Evolutionary conservation across 2,329 filamentous ascomycete genomes (phyloP), one percentile per base, ranked within the genome.

Genomic region (Penicillium sclerotigenum): DNA sequence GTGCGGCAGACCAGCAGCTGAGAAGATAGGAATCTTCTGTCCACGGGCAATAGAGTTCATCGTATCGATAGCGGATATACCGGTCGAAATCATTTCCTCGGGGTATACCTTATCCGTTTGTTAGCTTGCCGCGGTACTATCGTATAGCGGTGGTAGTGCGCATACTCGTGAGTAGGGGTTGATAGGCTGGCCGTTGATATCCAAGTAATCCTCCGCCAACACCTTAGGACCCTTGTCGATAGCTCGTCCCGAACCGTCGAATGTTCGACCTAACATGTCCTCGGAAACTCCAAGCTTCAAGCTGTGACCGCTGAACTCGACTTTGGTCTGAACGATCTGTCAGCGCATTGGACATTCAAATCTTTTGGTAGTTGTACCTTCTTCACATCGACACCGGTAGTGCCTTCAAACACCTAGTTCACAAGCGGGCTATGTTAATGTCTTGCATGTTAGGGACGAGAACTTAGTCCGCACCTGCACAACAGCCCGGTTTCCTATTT

Each of bases 11-110:
- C 94, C 94, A 59, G 94, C 87, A 52, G 94, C 91, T 26, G 94
- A 99, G 86, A 99, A 99, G 71, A 99, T 99, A 68, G 95, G 94
- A 65, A 99, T 99, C 84, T 99, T 99, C 77, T 99, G 94, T 61
- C 94, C 94, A 85, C 94, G 91, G 63, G 95, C 94, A 76, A 97
- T 96, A 60, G 89, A 92, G 82, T 91, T 91, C 93, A 97, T 97
- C 59, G 92, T 96, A 74, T 97, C 93, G 71, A 99, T 97, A 72
- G 94, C 92, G 60, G 93, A 97, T 76, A 99, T 99, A 86, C 94
- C 94, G 46, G 94, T 99, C 34, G 93, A 94, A 71, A 99, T 97
- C 93, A 99, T 99, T 80, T 99, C 95, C 81, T 99, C 94, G 71
- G 94, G 94, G 74, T 99, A 99, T 66, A 96, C 90, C 91, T 95